Base-by-base conservation (phyloP, 2,329 filamentous ascomycete species). In the Neoscytalidium dimidiatum region DNA sequence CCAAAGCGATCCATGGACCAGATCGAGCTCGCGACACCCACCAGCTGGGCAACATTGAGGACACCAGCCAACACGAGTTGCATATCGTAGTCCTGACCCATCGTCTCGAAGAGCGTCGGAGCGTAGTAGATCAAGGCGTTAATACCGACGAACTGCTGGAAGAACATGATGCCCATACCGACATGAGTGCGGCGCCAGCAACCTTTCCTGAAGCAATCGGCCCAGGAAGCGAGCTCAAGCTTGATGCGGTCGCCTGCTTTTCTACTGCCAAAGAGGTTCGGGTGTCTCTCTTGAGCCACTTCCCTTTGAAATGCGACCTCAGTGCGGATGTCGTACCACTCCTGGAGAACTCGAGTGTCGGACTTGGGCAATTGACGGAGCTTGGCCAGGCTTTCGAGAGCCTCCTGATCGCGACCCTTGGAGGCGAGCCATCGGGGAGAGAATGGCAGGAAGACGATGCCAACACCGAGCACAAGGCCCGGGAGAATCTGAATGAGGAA, bases 341-440 rank as follows among this genome's bases (percentile, higher is more conserved):
- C 86, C 62, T 81, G 77, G 5, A 81, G 77, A 3, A 89, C 78
- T 3, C 84, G 77, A 7, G 76, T 69, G 66, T 88, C 85, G 1
- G 76, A 78, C 0, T 72, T 67, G 0, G 84, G 82, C 2, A 86
- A 74, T 33, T 79, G 77, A 11, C 85, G 82, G 7, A 88, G 74
- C 66, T 79, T 82, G 4, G 75, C 74, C 0, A 87, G 74, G n/a
- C 77, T 80, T 7, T 76, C 65, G 5, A 86, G 74, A 0, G 82
- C 80, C 64, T 86, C 84, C 4, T 82, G 75, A 33, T 85, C 75
- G 2, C 81, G 78, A 9, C 78, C 79, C 57, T 81, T 78, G 4
- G 78, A 79, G 7, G 79, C 79, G 0, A 87, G 78, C 79, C 84
- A 87, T 31, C 85, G 78, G 0, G 85, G 85, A 0, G 84, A 86